Percentiles rank a stretch among this genome's conserved stretches.
These are phyloP conservation scores for Sapria himalayana DNA, from an alignment of 345 rosid genomes.

Conservation along the genomic window DNA sequence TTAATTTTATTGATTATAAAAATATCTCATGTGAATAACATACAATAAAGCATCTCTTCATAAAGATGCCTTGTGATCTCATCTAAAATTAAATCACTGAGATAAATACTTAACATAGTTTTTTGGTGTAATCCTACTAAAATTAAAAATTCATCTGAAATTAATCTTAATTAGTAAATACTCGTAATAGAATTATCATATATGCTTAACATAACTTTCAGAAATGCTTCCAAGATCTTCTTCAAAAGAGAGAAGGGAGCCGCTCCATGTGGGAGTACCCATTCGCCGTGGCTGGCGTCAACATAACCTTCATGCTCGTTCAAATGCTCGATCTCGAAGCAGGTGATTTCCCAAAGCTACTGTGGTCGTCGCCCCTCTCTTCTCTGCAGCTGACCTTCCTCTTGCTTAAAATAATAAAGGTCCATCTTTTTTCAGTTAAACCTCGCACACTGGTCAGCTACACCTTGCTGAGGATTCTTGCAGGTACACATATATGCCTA, in stretches of 20 bases:
- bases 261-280: slow-evolving; percentile 99
- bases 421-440: slow-evolving; percentile 33
- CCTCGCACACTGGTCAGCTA: slow-evolving; percentile 71
- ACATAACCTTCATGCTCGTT: slow-evolving; percentile 91
- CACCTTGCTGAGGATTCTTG: slow-evolving; percentile 65
- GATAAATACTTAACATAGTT: too few species aligned
- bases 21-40: too few species aligned
- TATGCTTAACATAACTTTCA: too few species aligned
- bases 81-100: too few species aligned
- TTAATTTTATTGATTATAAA: too few species aligned
- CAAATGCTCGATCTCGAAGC: slow-evolving; percentile 99
- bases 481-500: too few species aligned
- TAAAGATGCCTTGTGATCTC: too few species aligned
- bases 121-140: too few species aligned
- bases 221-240: slow-evolving; percentile 81
- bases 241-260: slow-evolving; percentile 79
- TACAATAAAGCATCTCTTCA: too few species aligned
- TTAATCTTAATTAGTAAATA: too few species aligned
- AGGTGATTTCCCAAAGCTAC: slow-evolving; percentile 22
- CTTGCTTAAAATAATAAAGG: background rate
- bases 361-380: background rate
- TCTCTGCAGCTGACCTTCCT: background rate
- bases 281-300: slow-evolving; percentile 98
- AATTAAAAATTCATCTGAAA: too few species aligned
- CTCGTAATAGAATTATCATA: too few species aligned